phyloP scores from a whole-genome alignment of 2,329 filamentous ascomycete genomes.

The Aspergillus sp. region DNA sequence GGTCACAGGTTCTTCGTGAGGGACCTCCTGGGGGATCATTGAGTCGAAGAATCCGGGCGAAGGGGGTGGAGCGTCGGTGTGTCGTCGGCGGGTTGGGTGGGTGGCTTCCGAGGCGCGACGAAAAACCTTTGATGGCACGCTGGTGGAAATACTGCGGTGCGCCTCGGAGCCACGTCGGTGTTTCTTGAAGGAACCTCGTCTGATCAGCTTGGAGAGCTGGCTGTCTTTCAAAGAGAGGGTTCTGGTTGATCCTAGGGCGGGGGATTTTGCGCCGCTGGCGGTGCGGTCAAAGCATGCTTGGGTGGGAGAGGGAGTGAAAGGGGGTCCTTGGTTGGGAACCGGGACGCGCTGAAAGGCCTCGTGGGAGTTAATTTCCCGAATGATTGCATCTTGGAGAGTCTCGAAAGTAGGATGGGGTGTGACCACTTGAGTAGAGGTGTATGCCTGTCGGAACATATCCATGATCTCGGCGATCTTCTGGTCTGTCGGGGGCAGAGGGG shows the following conservation, averaged over 20 bases:
- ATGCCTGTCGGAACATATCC: conserved; percentile 40
- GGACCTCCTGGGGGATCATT: conserved; percentile 3
- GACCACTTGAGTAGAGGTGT: conserved; percentile 25
- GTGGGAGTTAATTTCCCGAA: conserved; percentile 44
- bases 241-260: conserved; percentile 18
- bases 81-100: conserved; percentile 28
- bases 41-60: conserved; percentile 28
- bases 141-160: conserved; percentile 30
- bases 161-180: conserved; percentile 25
- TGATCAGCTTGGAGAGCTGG: conserved; percentile 29
- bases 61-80: conserved; percentile 41
- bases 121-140: conserved; percentile 19
- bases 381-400: conserved; percentile 41
- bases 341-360: conserved; percentile 39
- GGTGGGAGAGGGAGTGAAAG: conserved; percentile 30
- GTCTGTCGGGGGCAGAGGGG: conserved; percentile 22
- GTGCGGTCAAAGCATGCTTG: conserved; percentile 22
- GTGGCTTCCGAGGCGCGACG: conserved; percentile 18
- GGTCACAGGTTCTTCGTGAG: conserved; percentile 20
- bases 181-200: conserved; percentile 30
- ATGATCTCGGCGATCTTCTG: conserved; percentile 41
- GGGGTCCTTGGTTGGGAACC: conserved; percentile 28
- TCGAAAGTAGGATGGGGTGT: conserved; percentile 38
- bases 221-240: conserved; percentile 29
- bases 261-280: conserved; percentile 8